Conservation (phyloP, 805 yeast species). For the Yarrowia sp. region DNA sequence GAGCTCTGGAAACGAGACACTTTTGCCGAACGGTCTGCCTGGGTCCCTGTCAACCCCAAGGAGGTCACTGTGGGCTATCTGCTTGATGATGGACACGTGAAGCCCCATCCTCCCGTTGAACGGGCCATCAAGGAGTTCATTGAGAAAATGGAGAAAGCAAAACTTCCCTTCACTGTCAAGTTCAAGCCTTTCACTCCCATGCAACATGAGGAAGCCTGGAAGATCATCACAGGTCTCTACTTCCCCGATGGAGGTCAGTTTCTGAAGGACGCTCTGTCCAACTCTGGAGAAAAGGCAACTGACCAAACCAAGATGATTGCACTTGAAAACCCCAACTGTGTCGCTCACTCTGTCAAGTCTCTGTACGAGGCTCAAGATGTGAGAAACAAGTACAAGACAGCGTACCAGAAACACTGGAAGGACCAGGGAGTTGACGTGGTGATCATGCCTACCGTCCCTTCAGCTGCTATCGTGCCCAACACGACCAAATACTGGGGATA, state of each 20-base stretch:
- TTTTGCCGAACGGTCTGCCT: slow-evolving; percentile 61
- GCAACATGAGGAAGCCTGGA: slow-evolving; percentile 56
- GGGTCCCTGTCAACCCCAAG: slow-evolving; percentile 45
- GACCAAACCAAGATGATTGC: slow-evolving; percentile 53
- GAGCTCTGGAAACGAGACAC: slow-evolving; percentile 60
- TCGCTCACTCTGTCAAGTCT: slow-evolving; percentile 49
- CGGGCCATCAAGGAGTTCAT: slow-evolving; percentile 62
- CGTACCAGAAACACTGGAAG: slow-evolving; percentile 56
- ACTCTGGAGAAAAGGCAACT: slow-evolving; percentile 40
- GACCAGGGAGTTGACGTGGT: slow-evolving; percentile 41
- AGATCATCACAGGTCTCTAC: slow-evolving; percentile 59
- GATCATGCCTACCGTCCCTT: slow-evolving; percentile 35
- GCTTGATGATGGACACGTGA: slow-evolving; percentile 55
- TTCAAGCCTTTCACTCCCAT: slow-evolving; percentile 33
- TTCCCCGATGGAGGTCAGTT: slow-evolving; percentile 57
- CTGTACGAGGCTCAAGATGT: slow-evolving; percentile 49
- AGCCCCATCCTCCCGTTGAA: slow-evolving; percentile 64
- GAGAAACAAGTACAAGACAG: slow-evolving; percentile 48
- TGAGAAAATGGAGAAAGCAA: slow-evolving; percentile 58
- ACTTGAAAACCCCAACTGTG: slow-evolving; percentile 42
- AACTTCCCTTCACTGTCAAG: slow-evolving; percentile 6
- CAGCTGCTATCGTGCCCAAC: slow-evolving; percentile 17
- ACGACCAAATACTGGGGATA: slow-evolving; percentile 39
- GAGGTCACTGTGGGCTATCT: slow-evolving; percentile 58
- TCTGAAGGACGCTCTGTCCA: slow-evolving; percentile 47